phyloP scores from a whole-genome alignment of 495 filamentous ascomycete species.

The Talaromyces wortmannii region DNA sequence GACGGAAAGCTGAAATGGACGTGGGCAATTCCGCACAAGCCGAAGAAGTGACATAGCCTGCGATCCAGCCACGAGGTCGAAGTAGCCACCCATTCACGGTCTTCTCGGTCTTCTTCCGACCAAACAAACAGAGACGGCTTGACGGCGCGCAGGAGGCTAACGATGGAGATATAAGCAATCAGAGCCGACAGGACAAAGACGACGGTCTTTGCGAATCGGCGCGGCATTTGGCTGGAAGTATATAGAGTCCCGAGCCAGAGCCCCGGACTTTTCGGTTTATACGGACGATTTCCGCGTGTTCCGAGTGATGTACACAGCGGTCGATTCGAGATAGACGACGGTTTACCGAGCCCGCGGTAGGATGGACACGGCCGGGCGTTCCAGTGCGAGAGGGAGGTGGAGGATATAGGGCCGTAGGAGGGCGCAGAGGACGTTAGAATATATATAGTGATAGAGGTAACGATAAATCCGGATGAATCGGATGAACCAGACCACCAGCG shows the following conservation, averaged over 20 bases:
- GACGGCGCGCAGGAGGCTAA: constrained; percentile 27
- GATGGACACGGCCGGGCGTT: not conserved
- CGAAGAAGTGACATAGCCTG: constrained; percentile 66
- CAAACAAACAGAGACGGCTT: constrained; percentile 29
- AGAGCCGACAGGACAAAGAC: constrained; percentile 34
- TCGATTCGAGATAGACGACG: not conserved
- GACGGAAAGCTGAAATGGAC: constrained; percentile 17
- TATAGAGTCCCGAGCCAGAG: not conserved
- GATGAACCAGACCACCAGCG: constrained; percentile 1
- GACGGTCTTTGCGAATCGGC: constrained; percentile 12
- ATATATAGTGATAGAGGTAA: not conserved
- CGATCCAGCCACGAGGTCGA: constrained; percentile 68
- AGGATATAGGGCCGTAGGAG: not conserved
- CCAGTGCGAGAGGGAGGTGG: not conserved
- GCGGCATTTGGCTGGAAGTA: not conserved
- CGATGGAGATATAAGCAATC: constrained; percentile 40
- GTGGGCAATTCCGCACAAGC: constrained; percentile 64
- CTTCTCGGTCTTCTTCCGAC: constrained; percentile 46
- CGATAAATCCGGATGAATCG: not conserved
- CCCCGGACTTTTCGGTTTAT: not conserved
- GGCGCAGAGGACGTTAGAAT: not conserved
- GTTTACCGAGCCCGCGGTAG: constrained; percentile 2
- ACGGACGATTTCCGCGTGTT: not conserved
- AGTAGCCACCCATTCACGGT: constrained; percentile 62
- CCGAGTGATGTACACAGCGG: not conserved